Base-by-base conservation (phyloP, 148 eudicot species). In the Camellia sinensis region DNA sequence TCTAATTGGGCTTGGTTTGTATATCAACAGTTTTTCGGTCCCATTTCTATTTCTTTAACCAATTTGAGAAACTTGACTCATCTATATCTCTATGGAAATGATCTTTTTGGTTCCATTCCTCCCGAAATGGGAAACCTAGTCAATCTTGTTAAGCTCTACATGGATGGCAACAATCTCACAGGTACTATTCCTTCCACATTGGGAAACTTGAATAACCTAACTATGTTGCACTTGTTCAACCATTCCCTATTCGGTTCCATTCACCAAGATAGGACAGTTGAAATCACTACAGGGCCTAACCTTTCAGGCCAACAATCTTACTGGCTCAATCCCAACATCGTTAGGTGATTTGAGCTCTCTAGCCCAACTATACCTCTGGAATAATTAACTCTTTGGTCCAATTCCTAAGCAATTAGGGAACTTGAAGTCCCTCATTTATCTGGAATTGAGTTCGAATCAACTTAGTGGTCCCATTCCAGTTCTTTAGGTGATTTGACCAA, bases 171-270 rank as follows among this genome's bases (percentile, higher is more conserved):
- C 68, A 29, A 59, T 78, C 64, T 87, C 41, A 73, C 82, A 7
- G 89, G 89, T 18, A 62, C 62, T 22, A 82, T 87, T 40, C 89
- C 89, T 19, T 21, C 85, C 56, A 71, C 80, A 48, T 78, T 87
- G 19, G 79, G 80, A 56, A 84, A 84, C 79, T 22, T 87, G 18
- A 67, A 75, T 71, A 67, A 68, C 8, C 82, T 87, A 44, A 77
- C 84, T 13, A 14, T 62, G 13, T 82, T 87, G 12, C 74, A 41
- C 52, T 73, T 87, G 2, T 85, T 78, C 70, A 71, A 85, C 43
- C 84, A 87, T 63, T 81, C 61, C 22, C 70, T 87, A 1, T 81
- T 76, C 17, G 87, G 89, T 6, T 11, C 67, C 29, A 84, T 87
- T 29, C 87, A 87, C 10, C 67, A 45, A 3, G 79, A 61, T 87